Base-by-base conservation (phyloP, 1,284 basidiomycete genomes). In the Neonothopanus nambi region DNA sequence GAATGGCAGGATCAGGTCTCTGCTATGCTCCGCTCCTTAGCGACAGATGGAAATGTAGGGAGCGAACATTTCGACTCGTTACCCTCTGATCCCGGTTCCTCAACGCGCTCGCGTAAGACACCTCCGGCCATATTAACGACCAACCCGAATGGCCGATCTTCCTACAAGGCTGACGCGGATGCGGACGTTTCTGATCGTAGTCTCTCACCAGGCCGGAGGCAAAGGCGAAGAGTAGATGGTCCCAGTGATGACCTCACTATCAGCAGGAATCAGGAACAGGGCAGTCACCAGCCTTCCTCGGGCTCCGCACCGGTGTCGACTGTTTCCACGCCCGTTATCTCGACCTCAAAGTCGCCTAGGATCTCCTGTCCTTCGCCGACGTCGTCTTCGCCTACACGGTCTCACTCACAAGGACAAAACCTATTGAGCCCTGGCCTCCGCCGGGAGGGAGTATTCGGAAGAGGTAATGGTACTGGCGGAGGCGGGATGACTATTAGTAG, bases 1-100 rank as follows among this genome's bases (percentile, higher is more conserved):
- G 87, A 91, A 67, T 91, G 88, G 88, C 89, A 91, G 66, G 86
- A 89, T 63, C 70, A 73, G 26, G 82, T 89, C 5, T 71, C 78
- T 33, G 62, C 73, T 15, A 70, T 79, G 64, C 70, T 82, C n/a
- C 62, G 64, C 23, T 38, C 18, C 37, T 12, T 20, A 18, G n/a
- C 20, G 21, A 15, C 21, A 21, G 21, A 48, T 15, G 35, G 13
- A 26, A 46, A 17, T 26, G 9, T 11, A 21, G 15, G 4, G n/a
- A n/a, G n/a, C 6, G 49, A 43, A 9, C 20, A 43, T 41, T 26
- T 38, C 33, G 26, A 28, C 11, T 28, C 26, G 5, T 5, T 11
- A 28, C 11, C 26, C 26, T 28, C 26, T 5, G 26, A 28, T 28
- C 26, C 26, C 26, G 26, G 26, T 5, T 28, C 5, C 11, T 28